These are phyloP conservation scores for Ramaria rubella DNA, from an alignment of 768 basidiomycete genomes.

Conservation along the genomic window DNA sequence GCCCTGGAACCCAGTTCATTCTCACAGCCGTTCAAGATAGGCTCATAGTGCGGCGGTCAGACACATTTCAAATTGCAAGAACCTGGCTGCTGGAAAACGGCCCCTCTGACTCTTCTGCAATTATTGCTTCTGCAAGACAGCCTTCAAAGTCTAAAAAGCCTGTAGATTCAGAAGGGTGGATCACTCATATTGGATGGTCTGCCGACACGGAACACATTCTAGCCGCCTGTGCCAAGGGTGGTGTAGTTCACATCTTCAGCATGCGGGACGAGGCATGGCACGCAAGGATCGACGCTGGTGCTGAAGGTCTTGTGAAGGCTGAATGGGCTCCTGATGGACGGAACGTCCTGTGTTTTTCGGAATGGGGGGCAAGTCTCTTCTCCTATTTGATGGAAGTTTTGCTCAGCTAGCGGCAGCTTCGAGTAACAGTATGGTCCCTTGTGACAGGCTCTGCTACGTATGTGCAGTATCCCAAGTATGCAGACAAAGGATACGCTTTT, in stretches of 20 bases:
- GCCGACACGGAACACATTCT: conserved; percentile 83
- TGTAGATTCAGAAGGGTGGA: conserved; percentile 32
- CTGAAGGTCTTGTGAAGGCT: conserved; percentile 78
- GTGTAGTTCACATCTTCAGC: conserved; percentile 70
- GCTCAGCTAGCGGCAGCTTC: conserved; percentile 44
- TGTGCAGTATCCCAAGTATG: conserved; percentile 80
- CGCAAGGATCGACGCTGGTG: conserved; percentile 70
- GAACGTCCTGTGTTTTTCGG: conserved; percentile 81
- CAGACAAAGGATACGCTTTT: conserved; percentile 75
- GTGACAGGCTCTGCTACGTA: conserved; percentile 67
- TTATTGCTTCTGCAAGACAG: conserved; percentile 31
- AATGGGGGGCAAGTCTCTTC: conserved; percentile 73
- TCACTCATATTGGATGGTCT: conserved; percentile 81
- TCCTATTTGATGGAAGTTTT: conserved; percentile 4
- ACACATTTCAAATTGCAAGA: conserved; percentile 75
- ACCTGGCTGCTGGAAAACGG: conserved; percentile 66
- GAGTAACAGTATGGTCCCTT: conserved; percentile 83
- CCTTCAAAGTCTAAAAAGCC: conserved; percentile 12
- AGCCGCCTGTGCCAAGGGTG: conserved; percentile 67
- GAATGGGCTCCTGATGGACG: conserved; percentile 90
- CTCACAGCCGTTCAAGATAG: conserved; percentile 74
- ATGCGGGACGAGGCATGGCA: conserved; percentile 74
- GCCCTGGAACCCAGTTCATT: conserved; percentile 82
- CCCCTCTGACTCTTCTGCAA: conserved; percentile 43
- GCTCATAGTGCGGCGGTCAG: conserved; percentile 75